Percentiles rank a stretch among this genome's conserved stretches.
Conservation (phyloP, 495 filamentous ascomycete genomes). For the Lepidopterella palustris region DNA sequence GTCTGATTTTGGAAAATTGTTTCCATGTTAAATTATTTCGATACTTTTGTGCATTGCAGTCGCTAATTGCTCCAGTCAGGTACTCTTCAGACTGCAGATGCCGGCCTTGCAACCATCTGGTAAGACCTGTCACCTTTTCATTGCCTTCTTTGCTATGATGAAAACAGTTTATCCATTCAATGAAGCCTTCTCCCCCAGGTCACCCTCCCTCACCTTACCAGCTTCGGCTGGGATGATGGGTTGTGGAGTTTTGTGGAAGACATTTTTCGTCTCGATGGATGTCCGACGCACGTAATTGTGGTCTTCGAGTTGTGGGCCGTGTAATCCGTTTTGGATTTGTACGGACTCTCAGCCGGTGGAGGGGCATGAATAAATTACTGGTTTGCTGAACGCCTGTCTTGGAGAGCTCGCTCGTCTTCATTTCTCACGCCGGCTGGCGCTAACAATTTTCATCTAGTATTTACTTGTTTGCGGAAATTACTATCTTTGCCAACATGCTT, state of each 20-base stretch:
- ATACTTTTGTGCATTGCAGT: background rate
- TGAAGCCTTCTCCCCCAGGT: conserved; percentile 65
- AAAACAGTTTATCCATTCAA: conserved; percentile 99
- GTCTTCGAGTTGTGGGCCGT: conserved; percentile 47
- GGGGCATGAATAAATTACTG: conserved; percentile 60
- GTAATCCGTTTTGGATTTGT: conserved; percentile 52
- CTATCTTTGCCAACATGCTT: no score
- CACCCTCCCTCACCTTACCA: conserved; percentile 75
- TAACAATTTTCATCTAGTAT: background rate
- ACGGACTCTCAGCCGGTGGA: conserved; percentile 43
- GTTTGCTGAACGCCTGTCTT: conserved; percentile 51
- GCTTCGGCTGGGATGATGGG: conserved; percentile 60
- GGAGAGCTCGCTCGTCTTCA: background rate
- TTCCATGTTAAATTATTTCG: background rate
- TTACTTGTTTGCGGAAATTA: no score
- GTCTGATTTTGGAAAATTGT: conserved; percentile 26
- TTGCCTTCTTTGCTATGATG: conserved; percentile 59
- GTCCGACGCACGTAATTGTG: conserved; percentile 37
- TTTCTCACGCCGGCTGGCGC: background rate
- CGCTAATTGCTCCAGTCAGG: background rate
- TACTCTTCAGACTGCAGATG: background rate
- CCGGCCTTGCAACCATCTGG: background rate
- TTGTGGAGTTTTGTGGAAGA: conserved; percentile 68
- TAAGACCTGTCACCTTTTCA: conserved; percentile 5
- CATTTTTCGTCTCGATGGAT: conserved; percentile 6